Percentiles rank a stretch among this genome's conserved stretches.
Evolutionary conservation across 768 basidiomycete genomes (phyloP).

Genomic region (Cantharellus cinnabarinus): DNA sequence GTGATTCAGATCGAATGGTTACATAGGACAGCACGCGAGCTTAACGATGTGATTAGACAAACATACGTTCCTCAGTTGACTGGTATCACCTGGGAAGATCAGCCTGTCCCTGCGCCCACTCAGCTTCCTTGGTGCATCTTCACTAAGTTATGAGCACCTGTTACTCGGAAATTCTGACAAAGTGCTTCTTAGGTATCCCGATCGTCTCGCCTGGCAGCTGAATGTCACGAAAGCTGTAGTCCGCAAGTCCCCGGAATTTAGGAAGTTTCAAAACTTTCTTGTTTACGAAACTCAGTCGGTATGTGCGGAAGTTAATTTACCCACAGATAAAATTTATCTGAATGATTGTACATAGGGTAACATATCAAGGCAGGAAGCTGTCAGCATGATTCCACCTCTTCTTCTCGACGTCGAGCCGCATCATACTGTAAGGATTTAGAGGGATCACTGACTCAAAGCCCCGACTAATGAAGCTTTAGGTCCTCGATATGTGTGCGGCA

Average conservation of each 20-base stretch:
- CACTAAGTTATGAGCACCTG: not conserved
- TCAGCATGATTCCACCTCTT: constrained; percentile 97
- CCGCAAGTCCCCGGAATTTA: constrained; percentile 75
- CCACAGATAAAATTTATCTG: not conserved
- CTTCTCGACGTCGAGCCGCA: constrained; percentile 88
- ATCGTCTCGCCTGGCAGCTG: constrained; percentile 90
- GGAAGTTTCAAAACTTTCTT: constrained; percentile 85
- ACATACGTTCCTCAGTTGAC: constrained; percentile 60
- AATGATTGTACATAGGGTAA: constrained; percentile 45
- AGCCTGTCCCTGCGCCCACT: constrained; percentile 53
- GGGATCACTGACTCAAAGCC: not conserved
- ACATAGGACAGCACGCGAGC: constrained; percentile 39
- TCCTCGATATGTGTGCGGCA: constrained; percentile 96
- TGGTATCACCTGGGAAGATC: constrained; percentile 55
- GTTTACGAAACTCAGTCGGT: constrained; percentile 97
- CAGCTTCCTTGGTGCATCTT: constrained; percentile 58
- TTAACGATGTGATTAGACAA: constrained; percentile 60
- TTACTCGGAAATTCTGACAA: not conserved
- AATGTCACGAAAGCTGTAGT: constrained; percentile 77
- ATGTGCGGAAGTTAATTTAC: constrained; percentile 14
- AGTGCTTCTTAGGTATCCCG: constrained; percentile 56
- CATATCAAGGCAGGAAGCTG: constrained; percentile 87
- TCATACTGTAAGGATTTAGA: constrained; percentile 35
- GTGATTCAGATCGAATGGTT: not conserved
- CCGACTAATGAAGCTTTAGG: constrained; percentile 21